Base-by-base conservation (phyloP, 2,329 filamentous ascomycete genomes). In the Trichoderma guizhouense region DNA sequence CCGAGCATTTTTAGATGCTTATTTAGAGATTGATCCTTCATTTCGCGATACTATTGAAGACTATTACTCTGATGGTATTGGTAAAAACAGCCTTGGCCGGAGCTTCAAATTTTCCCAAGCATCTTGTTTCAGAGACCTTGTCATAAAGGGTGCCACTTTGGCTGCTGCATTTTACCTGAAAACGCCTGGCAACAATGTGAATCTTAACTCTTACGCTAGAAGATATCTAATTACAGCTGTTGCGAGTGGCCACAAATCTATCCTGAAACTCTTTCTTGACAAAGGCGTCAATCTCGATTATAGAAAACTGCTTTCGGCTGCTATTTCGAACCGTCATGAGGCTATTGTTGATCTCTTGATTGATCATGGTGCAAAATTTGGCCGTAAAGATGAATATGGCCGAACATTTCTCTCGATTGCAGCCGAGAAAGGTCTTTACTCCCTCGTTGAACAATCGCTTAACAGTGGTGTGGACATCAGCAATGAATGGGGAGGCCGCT, bases 121-220 rank as follows among this genome's bases (percentile, higher is more conserved):
- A 28, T 5, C 5, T 5, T 4, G 26, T 39, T 39, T 43, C 15
- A 4, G 15, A 7, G 15, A 43, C 1, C 18, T 43, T 5, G 5
- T 57, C 26, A 18, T 0, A 7, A 57, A 30, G 4, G 26, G 26
- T 5, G 53, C 55, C 55, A 58, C 55, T 18, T 11, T 57, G 26
- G 12, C 53, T 9, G 26, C 12, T 57, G 53, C 14, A 2, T 30
- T 57, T 14, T 57, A 1, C 5, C 12, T 57, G 1, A 11, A 8
- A 18, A 28, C 30, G 7, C 1, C 15, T 8, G 14, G 8, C 18
- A 8, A 4, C 11, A 26, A 4, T 18, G 1, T 28, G 21, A 12
- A 14, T 2, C 7, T 12, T 7, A 12, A 53, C 2, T 6, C 3
- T 2, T 1, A 7, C 11, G 4, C 21, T 0, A 5, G 2, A 24